These are phyloP conservation scores for Penicillium sp. DNA, from an alignment of 2,329 filamentous ascomycete species.

Conservation along the genomic window DNA sequence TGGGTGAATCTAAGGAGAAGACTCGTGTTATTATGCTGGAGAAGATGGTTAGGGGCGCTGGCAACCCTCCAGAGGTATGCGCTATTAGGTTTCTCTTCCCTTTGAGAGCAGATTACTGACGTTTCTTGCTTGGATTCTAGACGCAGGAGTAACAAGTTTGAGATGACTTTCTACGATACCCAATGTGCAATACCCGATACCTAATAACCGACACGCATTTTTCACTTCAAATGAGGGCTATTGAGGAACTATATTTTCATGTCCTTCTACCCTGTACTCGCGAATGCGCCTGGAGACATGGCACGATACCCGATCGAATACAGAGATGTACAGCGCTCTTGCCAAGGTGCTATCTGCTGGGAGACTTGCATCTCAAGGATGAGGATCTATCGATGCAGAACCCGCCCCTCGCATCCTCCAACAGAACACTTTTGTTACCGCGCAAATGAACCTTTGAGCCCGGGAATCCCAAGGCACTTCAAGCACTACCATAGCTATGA, in stretches of 20 bases:
- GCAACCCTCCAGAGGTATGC: conserved; percentile 63
- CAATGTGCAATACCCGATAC: background rate
- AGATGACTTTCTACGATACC: background rate
- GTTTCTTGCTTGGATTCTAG: background rate
- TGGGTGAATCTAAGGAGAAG: conserved; percentile 81
- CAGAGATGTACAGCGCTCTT: background rate
- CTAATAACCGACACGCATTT: background rate
- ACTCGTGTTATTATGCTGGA: conserved; percentile 79
- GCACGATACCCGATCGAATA: background rate
- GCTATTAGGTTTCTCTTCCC: background rate
- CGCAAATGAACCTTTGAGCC: background rate
- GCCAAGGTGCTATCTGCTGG: background rate
- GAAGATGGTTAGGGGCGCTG: conserved; percentile 66
- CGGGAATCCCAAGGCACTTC: background rate
- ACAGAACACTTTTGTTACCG: background rate
- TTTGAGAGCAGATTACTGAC: background rate
- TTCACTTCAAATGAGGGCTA: background rate
- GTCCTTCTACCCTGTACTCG: background rate
- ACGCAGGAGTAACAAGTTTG: background rate
- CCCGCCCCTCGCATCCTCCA: background rate
- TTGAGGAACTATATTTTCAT: background rate
- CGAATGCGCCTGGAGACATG: background rate
- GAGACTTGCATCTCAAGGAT: background rate
- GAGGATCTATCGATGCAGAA: background rate
- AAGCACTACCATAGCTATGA: background rate